Conservation (phyloP, 2,329 filamentous ascomycete species). For the Aspergillus neoniger region DNA sequence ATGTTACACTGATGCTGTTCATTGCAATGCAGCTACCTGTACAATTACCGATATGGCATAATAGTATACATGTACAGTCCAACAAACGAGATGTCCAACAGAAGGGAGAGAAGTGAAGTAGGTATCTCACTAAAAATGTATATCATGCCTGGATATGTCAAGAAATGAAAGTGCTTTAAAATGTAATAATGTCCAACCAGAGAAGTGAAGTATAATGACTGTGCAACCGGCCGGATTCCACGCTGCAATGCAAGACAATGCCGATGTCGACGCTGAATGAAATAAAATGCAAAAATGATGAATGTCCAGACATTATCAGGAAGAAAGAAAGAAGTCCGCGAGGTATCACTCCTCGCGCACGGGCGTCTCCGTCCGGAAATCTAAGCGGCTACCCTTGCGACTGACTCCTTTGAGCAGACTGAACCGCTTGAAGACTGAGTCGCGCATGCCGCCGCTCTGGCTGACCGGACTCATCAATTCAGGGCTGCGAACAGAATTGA, state of each 20-base stretch:
- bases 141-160: conserved; percentile 8
- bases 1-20: no score
- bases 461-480: conserved; percentile 23
- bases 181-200: conserved; percentile 3
- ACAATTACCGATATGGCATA: background rate
- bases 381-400: conserved; percentile 65
- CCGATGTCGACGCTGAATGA: conserved; percentile 6
- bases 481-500: conserved; percentile 18
- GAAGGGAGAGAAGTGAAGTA: conserved; percentile 1
- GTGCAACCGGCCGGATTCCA: conserved; percentile 13
- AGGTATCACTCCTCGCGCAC: conserved; percentile 41
- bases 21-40: background rate
- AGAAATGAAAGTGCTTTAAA: conserved; percentile 12
- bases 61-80: background rate
- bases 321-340: conserved; percentile 19
- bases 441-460: conserved; percentile 48
- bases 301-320: conserved; percentile 31
- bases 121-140: conserved; percentile 7
- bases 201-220: conserved; percentile 14
- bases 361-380: conserved; percentile 38
- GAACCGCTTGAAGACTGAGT: conserved; percentile 73
- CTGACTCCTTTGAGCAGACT: conserved; percentile 72
- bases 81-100: conserved; percentile 1
- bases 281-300: conserved; percentile 14
- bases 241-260: conserved; percentile 22